These are phyloP conservation scores for Hansenula sp. DNA, from an alignment of 1,139 yeast species.

Conservation along the genomic window DNA sequence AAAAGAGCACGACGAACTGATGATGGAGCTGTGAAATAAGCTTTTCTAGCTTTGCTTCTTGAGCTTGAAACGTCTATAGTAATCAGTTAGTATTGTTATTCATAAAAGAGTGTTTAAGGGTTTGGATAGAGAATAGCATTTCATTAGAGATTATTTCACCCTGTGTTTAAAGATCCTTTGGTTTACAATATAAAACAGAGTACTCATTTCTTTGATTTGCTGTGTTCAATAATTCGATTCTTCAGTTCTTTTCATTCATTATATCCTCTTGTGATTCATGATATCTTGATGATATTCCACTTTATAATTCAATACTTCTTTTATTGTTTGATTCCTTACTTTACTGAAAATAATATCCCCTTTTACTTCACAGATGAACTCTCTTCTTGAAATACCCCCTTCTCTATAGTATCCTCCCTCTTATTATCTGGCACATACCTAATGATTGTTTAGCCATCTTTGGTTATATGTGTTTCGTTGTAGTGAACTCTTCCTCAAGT, in stretches of 20 bases:
- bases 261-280: no score
- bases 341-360: no score
- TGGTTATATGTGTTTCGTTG: neutral
- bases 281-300: no score
- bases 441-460: slow-evolving; percentile 43
- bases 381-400: neutral
- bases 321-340: no score
- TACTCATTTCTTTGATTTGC: no score
- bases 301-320: neutral
- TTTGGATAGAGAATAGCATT: neutral
- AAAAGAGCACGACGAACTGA: slow-evolving; percentile 91
- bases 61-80: slow-evolving; percentile 92
- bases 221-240: no score
- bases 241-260: no score
- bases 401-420: neutral
- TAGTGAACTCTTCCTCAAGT: neutral
- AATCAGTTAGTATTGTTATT: slow-evolving; percentile 26
- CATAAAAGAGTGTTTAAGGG: slow-evolving; percentile 9
- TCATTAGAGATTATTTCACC: no score
- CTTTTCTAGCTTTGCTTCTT: slow-evolving; percentile 99
- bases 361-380: no score
- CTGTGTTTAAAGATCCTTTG: no score
- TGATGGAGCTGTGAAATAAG: slow-evolving; percentile 98
- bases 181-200: no score
- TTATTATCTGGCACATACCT: slow-evolving; percentile 29